A percentile compares a stretch with the other conserved stretches of the same genome.
These are phyloP conservation scores for Sporobolomyces pararoseus DNA, from an alignment of 768 basidiomycete species.

Conservation along the genomic window DNA sequence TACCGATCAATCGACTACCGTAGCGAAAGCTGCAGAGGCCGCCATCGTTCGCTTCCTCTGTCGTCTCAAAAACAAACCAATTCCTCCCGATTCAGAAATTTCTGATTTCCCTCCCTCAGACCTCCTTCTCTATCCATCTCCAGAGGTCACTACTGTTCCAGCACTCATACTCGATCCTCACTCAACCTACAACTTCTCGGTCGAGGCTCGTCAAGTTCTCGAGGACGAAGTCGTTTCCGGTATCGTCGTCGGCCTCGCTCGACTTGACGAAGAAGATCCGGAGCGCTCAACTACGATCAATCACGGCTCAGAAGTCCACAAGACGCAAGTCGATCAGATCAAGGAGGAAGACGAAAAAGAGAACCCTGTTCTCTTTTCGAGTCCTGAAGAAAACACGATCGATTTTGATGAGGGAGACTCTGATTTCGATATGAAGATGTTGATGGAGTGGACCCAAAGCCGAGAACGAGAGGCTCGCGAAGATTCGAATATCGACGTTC, in stretches of 20 bases:
- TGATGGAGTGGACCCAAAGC: background rate
- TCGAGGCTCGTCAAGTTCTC: constrained; percentile 61
- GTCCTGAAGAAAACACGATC: constrained; percentile 32
- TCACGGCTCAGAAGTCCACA: background rate
- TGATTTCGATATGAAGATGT: background rate
- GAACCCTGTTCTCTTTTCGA: constrained; percentile 20
- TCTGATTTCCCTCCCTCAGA: background rate
- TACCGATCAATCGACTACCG: constrained; percentile 68
- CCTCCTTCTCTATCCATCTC: background rate
- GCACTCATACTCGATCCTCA: constrained; percentile 45
- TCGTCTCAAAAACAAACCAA: constrained; percentile 56
- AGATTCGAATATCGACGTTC: background rate
- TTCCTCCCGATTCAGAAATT: background rate
- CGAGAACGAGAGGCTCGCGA: background rate
- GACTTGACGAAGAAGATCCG: constrained; percentile 57
- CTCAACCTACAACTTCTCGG: constrained; percentile 43
- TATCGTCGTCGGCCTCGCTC: constrained; percentile 83
- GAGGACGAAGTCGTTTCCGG: constrained; percentile 77
- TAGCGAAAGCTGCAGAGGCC: constrained; percentile 68
- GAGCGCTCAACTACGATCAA: constrained; percentile 32
- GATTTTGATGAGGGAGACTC: background rate
- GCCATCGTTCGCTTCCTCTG: constrained; percentile 74
- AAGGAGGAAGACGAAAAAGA: background rate
- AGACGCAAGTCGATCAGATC: background rate
- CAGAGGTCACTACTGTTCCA: background rate